These are phyloP conservation scores for Cinchona pubescens DNA, from an alignment of 257 asterid genomes.

Conservation along the genomic window DNA sequence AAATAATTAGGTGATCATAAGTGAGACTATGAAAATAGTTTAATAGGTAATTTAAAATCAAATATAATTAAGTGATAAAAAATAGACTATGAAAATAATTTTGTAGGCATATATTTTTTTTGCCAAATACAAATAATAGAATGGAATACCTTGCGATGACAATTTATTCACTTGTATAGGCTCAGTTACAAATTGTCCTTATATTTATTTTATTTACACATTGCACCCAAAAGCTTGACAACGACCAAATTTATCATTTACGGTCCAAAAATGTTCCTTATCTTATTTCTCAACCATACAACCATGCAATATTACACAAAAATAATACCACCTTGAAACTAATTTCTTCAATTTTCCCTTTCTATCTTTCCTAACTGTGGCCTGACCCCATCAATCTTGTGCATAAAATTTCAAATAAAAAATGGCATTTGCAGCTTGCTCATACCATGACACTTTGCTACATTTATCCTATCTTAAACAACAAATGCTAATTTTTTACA, in stretches of 20 bases:
- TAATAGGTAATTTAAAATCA: no score
- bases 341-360: not conserved
- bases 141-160: no score
- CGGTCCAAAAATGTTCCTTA: not conserved
- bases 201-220: no score
- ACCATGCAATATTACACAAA: not conserved
- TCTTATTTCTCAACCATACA: slow-evolving; percentile 17
- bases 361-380: not conserved
- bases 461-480: slow-evolving; percentile 25
- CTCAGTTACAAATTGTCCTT: no score
- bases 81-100: no score
- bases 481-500: slow-evolving; percentile 19
- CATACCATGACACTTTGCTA: slow-evolving; percentile 4
- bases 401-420: not conserved
- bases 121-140: no score
- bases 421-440: slow-evolving; percentile 17
- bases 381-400: not conserved
- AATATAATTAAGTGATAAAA: no score
- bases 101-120: no score
- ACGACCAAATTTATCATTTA: not conserved
- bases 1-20: no score
- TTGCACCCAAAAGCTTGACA: no score
- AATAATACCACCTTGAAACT: not conserved
- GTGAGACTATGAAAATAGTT: no score
- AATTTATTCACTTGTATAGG: no score